A percentile compares a stretch with the other conserved stretches of the same genome.
Conservation (phyloP, 352 stramenopile species). For the Pythium myriotylum region DNA sequence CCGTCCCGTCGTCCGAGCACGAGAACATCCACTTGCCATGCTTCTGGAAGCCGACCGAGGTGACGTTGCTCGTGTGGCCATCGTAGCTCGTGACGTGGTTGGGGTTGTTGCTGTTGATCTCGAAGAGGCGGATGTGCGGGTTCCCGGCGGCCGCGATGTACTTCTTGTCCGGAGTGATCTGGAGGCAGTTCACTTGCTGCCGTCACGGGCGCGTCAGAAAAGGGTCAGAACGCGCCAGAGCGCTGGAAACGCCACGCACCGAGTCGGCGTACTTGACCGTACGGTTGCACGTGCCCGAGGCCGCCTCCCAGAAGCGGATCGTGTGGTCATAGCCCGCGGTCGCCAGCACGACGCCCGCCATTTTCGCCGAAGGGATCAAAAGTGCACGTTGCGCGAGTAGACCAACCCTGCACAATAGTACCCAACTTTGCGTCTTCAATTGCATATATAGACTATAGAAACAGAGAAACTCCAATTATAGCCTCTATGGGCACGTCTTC, state of each 20-base stretch:
- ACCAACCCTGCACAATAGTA: constrained; percentile 11
- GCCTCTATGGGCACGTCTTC: not conserved
- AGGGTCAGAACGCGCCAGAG: not conserved
- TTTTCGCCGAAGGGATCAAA: constrained; percentile 29
- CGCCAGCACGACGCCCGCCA: constrained; percentile 94
- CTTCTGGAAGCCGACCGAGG: constrained; percentile 96
- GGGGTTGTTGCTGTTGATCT: constrained; percentile 96
- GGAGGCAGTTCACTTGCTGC: constrained; percentile 96
- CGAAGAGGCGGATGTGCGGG: constrained; percentile 96
- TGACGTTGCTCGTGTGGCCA: constrained; percentile 97
- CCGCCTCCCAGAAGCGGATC: constrained; percentile 98
- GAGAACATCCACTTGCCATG: constrained; percentile 98
- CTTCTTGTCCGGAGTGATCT: constrained; percentile 97
- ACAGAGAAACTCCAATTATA: not conserved
- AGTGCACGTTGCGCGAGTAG: not conserved
- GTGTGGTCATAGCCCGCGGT: constrained; percentile 98
- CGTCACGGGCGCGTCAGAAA: not conserved
- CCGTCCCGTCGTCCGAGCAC: constrained; percentile 95
- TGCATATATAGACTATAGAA: not conserved
- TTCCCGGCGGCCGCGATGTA: constrained; percentile 97
- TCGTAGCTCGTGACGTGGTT: constrained; percentile 96
- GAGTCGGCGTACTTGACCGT: constrained; percentile 96
- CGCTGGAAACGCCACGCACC: constrained; percentile 35
- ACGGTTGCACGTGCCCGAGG: constrained; percentile 93
- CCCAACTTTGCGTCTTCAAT: not conserved